Evolutionary conservation across 2,329 filamentous ascomycete genomes (phyloP).

Genomic region (Clarireedia sp.): DNA sequence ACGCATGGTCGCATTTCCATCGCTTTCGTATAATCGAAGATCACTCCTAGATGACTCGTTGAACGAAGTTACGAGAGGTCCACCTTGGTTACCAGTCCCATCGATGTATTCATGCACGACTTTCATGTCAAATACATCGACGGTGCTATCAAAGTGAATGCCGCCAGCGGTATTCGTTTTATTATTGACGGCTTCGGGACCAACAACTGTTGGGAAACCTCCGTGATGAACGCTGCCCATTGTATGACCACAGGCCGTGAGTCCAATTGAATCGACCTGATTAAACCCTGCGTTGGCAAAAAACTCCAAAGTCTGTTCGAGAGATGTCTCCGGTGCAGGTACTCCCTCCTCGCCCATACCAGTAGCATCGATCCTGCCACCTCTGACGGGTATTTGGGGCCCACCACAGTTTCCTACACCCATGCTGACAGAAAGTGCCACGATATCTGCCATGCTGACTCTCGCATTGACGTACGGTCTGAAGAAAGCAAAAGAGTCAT

Average conservation of each 20-base stretch:
- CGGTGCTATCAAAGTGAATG: conserved; percentile 35
- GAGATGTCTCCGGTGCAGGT: conserved; percentile 12
- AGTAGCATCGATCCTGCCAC: conserved; percentile 21
- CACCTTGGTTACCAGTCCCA: conserved; percentile 35
- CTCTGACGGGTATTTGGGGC: conserved; percentile 14
- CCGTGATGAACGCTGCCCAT: conserved; percentile 14
- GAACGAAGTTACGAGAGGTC: conserved; percentile 40
- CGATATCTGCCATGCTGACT: conserved; percentile 17
- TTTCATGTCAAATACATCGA: conserved; percentile 44
- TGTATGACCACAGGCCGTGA: conserved; percentile 18
- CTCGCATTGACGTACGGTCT: conserved; percentile 4
- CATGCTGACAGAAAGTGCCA: conserved; percentile 9
- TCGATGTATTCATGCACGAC: conserved; percentile 44
- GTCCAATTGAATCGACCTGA: conserved; percentile 16
- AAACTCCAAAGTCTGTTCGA: conserved; percentile 9
- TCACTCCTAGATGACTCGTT: conserved; percentile 46
- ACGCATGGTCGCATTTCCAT: conserved; percentile 46
- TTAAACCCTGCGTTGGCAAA: conserved; percentile 21
- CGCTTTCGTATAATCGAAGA: conserved; percentile 46
- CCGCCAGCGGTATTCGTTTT: conserved; percentile 12
- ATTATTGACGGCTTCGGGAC: not conserved
- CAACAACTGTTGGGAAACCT: conserved; percentile 12
- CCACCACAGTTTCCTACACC: not conserved
- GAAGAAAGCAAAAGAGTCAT: conserved; percentile 5
- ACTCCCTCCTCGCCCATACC: conserved; percentile 17